Evolutionary conservation across 495 filamentous ascomycete species (phyloP).

Genomic region (Paragyromitra xinjiangensis): DNA sequence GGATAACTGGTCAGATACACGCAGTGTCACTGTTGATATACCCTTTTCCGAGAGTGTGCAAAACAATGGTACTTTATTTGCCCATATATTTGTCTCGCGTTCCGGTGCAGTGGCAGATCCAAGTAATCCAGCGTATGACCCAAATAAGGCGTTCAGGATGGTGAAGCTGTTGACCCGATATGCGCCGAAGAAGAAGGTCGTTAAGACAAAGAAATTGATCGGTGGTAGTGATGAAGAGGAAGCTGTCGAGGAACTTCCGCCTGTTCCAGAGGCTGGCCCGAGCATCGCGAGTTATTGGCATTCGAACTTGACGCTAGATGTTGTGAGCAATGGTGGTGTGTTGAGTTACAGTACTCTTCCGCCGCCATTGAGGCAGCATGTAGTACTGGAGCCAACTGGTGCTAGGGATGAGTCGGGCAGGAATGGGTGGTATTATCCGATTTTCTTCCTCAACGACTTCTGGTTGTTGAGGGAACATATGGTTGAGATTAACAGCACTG

Average conservation of each 20-base stretch:
- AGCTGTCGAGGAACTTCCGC: conserved; percentile 58
- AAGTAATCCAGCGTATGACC: conserved; percentile 72
- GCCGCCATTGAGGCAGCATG: conserved; percentile 76
- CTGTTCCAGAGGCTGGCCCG: conserved; percentile 64
- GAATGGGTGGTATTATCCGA: conserved; percentile 97
- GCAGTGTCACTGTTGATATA: conserved; percentile 80
- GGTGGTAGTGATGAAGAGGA: conserved; percentile 62
- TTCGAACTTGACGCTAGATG: conserved; percentile 87
- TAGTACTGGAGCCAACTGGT: conserved; percentile 77
- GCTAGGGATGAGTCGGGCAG: conserved; percentile 81
- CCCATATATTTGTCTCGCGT: conserved; percentile 86
- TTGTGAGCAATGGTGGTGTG: conserved; percentile 82
- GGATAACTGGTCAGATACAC: conserved; percentile 79
- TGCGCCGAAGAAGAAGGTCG: conserved; percentile 86
- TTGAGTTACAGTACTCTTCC: conserved; percentile 72
- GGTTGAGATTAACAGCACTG: conserved; percentile 90
- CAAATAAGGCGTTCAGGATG: conserved; percentile 80
- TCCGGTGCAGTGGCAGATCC: conserved; percentile 80
- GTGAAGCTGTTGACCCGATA: conserved; percentile 86
- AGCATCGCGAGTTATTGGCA: conserved; percentile 88
- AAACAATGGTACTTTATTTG: conserved; percentile 91
- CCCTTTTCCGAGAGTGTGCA: conserved; percentile 80
- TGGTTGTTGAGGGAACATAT: conserved; percentile 94
- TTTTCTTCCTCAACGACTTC: conserved; percentile 92
- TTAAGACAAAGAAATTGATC: conserved; percentile 90